Evolutionary conservation across 2,329 filamentous ascomycete genomes (phyloP).

Genomic region (Orbilia ellipsospora): DNA sequence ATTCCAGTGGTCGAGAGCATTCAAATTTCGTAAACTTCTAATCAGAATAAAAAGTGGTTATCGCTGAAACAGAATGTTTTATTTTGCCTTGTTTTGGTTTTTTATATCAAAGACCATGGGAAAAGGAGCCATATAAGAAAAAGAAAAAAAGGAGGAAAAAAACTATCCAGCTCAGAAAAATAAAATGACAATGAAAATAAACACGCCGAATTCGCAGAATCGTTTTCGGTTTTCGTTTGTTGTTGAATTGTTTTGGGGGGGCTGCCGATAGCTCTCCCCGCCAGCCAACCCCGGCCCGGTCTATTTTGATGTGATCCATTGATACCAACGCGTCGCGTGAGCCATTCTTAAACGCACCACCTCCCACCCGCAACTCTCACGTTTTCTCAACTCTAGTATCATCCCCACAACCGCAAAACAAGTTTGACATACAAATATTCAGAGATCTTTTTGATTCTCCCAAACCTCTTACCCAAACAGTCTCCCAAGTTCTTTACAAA

Average conservation of each 20-base stretch:
- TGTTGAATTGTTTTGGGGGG: too few relatives aligned
- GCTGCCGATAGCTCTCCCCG: too few relatives aligned
- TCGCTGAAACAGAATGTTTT: background rate
- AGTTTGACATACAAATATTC: background rate
- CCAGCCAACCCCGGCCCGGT: background rate
- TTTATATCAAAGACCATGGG: too few relatives aligned
- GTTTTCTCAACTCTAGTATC: background rate
- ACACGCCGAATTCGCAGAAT: background rate
- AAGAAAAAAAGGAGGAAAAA: too few relatives aligned
- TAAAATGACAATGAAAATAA: too few relatives aligned
- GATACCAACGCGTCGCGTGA: conserved; percentile 51
- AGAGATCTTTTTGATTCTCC: background rate
- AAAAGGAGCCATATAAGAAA: too few relatives aligned
- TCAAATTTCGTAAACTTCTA: too few relatives aligned
- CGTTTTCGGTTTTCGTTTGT: background rate
- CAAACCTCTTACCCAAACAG: background rate
- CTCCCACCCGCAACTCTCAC: conserved; percentile 2
- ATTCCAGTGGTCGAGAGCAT: too few relatives aligned
- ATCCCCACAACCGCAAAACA: background rate
- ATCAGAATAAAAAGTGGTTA: background rate
- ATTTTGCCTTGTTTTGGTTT: too few relatives aligned
- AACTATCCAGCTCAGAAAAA: too few relatives aligned
- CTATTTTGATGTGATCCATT: conserved; percentile 27
- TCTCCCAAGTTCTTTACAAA: background rate
- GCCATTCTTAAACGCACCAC: conserved; percentile 45